phyloP scores from a whole-genome alignment of 768 basidiomycete genomes.

The Paxillus ammoniavirescens region DNA sequence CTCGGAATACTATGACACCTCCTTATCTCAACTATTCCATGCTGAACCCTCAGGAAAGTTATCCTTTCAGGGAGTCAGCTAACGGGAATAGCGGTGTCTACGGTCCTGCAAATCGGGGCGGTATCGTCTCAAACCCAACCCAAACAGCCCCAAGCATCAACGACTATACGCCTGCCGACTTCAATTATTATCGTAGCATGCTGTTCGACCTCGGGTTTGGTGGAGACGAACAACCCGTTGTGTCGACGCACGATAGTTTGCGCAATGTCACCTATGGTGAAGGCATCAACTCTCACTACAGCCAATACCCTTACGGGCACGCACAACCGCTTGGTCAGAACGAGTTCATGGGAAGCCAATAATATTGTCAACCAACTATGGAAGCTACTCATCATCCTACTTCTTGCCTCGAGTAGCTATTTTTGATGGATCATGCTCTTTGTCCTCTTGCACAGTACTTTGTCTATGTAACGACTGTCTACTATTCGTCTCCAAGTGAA shows the following conservation, averaged over 20 bases:
- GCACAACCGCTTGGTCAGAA: constrained; percentile 23
- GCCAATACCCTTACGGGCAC: constrained; percentile 32
- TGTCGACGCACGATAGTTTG: constrained; percentile 20
- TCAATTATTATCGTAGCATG: constrained; percentile 73
- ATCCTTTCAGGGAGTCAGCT: constrained; percentile 1
- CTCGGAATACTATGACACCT: constrained; percentile 8
- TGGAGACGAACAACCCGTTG: constrained; percentile 32
- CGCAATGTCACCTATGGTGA: constrained; percentile 31
- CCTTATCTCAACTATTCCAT: constrained; percentile 17
- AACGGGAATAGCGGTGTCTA: constrained; percentile 16
- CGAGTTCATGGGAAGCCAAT: constrained; percentile 22
- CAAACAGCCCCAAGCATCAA: constrained; percentile 34
- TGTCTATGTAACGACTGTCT: constrained; percentile 5
- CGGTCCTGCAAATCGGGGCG: constrained; percentile 10
- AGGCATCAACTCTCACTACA: constrained; percentile 33
- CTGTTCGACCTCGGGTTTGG: constrained; percentile 71
- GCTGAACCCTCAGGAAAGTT: constrained; percentile 18
- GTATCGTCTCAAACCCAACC: constrained; percentile 15
- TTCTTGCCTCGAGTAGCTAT: constrained; percentile 12
- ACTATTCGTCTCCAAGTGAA: constrained; percentile 60
- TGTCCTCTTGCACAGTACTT: constrained; percentile 5
- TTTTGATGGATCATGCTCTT: constrained; percentile 19
- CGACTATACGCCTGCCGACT: constrained; percentile 47
- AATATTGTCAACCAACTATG: not conserved
- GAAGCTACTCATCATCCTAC: not conserved